Conservation (phyloP, 805 yeast genomes). For the Candida sphagnicola region DNA sequence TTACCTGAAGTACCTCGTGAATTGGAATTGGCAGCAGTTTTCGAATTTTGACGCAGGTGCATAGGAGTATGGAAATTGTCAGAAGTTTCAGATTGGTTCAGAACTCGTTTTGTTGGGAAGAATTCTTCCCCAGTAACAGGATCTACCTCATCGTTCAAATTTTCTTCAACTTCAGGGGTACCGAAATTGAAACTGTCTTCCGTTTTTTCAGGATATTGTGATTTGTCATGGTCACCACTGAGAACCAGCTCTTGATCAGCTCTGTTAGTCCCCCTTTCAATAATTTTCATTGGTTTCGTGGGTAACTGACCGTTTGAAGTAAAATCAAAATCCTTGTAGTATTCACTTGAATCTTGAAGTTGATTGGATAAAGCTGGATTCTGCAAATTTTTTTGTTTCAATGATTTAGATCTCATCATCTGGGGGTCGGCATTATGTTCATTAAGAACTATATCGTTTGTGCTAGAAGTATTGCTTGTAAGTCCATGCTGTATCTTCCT, state of each 20-base stretch:
- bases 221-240: neutral
- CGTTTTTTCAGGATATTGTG: neutral
- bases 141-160: neutral
- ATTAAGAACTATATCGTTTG: slow-evolving; percentile 10
- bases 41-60: slow-evolving; percentile 3
- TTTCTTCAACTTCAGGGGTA: neutral
- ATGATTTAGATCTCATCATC: slow-evolving; percentile 18
- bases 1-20: neutral
- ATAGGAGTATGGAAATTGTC: slow-evolving; percentile 2
- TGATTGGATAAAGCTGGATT: slow-evolving; percentile 16
- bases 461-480: slow-evolving; percentile 3
- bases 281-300: slow-evolving; percentile 36
- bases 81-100: slow-evolving; percentile 1
- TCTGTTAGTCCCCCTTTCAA: slow-evolving; percentile 2
- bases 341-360: slow-evolving; percentile 9
- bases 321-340: slow-evolving; percentile 35
- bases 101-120: neutral
- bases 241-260: slow-evolving; percentile 1
- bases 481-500: slow-evolving; percentile 7
- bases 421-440: slow-evolving; percentile 20
- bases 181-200: slow-evolving; percentile 4
- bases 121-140: neutral
- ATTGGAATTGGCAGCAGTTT: neutral
- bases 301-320: slow-evolving; percentile 42
- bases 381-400: slow-evolving; percentile 19